phyloP scores from a whole-genome alignment of 2,329 filamentous ascomycete genomes.

The Cercospora sp. region DNA sequence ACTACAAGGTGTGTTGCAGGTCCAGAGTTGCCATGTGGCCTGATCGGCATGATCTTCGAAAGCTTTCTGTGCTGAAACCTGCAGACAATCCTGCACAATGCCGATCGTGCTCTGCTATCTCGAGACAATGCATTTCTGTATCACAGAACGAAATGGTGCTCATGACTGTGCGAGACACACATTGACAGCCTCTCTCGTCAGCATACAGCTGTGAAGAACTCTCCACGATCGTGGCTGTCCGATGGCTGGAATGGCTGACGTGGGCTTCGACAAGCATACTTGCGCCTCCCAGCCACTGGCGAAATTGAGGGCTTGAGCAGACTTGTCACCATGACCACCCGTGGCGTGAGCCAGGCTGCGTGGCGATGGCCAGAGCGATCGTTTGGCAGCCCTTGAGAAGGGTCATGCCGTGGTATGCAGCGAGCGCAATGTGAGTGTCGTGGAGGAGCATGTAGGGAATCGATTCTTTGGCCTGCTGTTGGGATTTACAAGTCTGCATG shows the following conservation, averaged over 20 bases:
- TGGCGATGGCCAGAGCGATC: slow-evolving; percentile 1
- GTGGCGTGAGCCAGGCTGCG: not conserved
- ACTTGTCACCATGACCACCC: not conserved
- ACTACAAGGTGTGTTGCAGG: not conserved
- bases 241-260: not conserved
- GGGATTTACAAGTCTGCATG: not conserved
- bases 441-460: not conserved
- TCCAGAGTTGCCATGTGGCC: not conserved
- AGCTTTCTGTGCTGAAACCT: not conserved
- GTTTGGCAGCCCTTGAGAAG: not conserved
- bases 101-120: not conserved
- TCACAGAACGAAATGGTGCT: not conserved
- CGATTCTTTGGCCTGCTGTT: not conserved
- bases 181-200: not conserved
- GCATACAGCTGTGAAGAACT: not conserved
- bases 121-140: not conserved
- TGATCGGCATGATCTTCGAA: slow-evolving; percentile 7
- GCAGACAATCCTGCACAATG: not conserved
- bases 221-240: not conserved
- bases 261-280: slow-evolving; percentile 2
- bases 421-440: not conserved
- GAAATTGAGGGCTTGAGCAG: not conserved
- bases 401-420: not conserved
- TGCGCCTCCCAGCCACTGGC: not conserved
- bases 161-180: not conserved